Evolutionary conservation across 345 rosid genomes (phyloP).

Genomic region (Hevea brasiliensis): DNA sequence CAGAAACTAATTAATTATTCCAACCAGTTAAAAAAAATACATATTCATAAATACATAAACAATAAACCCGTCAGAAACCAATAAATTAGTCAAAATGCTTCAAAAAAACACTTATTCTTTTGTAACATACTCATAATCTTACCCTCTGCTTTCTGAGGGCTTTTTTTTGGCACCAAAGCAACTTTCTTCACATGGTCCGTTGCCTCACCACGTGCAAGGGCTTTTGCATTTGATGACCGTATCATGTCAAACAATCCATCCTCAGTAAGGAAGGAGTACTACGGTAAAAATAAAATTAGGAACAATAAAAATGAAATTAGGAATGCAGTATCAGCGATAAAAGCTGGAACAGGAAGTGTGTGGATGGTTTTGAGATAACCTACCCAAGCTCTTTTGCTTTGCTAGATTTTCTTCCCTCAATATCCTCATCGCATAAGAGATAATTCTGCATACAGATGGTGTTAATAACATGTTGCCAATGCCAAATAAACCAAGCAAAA

Average conservation of each 20-base stretch:
- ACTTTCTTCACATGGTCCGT: slow-evolving; percentile 41
- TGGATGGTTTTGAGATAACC: slow-evolving; percentile 27
- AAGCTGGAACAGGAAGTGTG: slow-evolving; percentile 15
- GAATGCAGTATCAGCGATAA: slow-evolving; percentile 15
- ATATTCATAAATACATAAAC: not conserved
- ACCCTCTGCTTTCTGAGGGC: slow-evolving; percentile 54
- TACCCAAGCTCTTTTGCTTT: slow-evolving; percentile 97
- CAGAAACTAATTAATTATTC: not conserved
- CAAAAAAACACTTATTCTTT: not conserved
- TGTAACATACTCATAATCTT: slow-evolving; percentile 64
- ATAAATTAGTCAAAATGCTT: not conserved
- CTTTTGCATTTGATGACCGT: slow-evolving; percentile 60
- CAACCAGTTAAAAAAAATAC: too few species aligned
- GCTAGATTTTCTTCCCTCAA: slow-evolving; percentile 81
- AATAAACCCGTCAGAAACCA: slow-evolving; percentile 5
- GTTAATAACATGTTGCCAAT: slow-evolving; percentile 22
- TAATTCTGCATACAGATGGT: slow-evolving; percentile 60
- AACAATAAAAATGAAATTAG: slow-evolving; percentile 23
- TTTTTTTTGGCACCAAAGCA: slow-evolving; percentile 46
- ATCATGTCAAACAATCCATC: slow-evolving; percentile 87
- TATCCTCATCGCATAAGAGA: slow-evolving; percentile 95
- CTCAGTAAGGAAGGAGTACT: slow-evolving; percentile 86
- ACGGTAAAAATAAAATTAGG: slow-evolving; percentile 20
- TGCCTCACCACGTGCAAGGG: slow-evolving; percentile 36
- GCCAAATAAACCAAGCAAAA: slow-evolving; percentile 16